Base-by-base conservation (phyloP, 2,329 filamentous ascomycete species). In the Pyricularia pennisetigena region DNA sequence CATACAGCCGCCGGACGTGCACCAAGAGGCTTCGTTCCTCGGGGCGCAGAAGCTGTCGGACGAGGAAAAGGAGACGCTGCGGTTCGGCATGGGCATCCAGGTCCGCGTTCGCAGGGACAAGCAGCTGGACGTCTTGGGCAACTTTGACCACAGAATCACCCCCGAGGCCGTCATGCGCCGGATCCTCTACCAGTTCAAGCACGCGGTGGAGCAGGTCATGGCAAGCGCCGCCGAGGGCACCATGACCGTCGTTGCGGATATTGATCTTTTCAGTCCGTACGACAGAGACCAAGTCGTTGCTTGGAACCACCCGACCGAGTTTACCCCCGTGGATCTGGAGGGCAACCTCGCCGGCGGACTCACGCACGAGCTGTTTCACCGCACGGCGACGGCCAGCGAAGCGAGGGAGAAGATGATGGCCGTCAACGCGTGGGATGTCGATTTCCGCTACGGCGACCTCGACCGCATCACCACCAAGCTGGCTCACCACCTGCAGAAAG, bases 371-470 rank as follows among this genome's bases (percentile, higher is more conserved):
- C 20, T 65, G 2, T 35, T 65, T 20, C 63, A 65, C 28, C 23
- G 3, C 28, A 12, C 30, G 3, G 63, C 63, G 1, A 62, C 63
- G 1, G 29, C 30, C 8, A 65, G 65, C 69, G 23, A 32, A 66
- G n/a, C 20, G 12, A 28, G 26, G 9, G 24, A 23, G 4, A 23
- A 62, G 14, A 35, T 20, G 29, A 65, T 65, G 2, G 72, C 72
- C 3, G 68, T 74, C 12, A 63, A 63, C 8, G 67, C 69, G 0
- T 72, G 73, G 71, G 71, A 72, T 49, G 71, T 70, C n/a, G 26
- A 67, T 2, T 28, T 72, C 26, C 71, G 68, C 1, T 73, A 72
- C 65, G 26, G 23, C 4, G 64, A 73, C 2, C 64, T 73, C 4
- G 69, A 74, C 57, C 64, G 68, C 0, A 29, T 70, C 4, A 69